phyloP scores from a whole-genome alignment of 768 basidiomycete genomes.

The Candolleomyces efflorescens region DNA sequence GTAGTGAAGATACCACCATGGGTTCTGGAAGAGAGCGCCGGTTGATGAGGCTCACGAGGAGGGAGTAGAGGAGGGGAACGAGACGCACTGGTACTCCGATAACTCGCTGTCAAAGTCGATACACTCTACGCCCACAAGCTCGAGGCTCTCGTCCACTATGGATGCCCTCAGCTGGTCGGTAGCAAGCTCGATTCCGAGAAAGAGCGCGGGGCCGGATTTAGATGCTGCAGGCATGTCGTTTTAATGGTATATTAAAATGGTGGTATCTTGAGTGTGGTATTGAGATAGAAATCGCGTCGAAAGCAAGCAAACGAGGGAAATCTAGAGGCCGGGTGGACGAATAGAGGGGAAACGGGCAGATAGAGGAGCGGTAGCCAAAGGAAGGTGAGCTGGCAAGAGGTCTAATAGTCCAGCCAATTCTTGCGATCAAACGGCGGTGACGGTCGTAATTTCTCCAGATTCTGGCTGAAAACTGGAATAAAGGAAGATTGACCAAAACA shows the following conservation, averaged over 20 bases:
- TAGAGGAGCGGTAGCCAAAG: conserved; percentile 8
- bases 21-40: conserved; percentile 44
- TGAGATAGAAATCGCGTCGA: conserved; percentile 8
- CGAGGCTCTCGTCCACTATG: conserved; percentile 78
- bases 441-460: not conserved
- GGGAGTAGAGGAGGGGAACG: conserved; percentile 7
- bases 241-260: conserved; percentile 27
- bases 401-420: not conserved
- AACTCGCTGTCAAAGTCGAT: conserved; percentile 82
- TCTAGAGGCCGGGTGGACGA: not conserved
- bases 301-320: not conserved
- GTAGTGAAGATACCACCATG: conserved; percentile 85
- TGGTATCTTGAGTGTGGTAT: conserved; percentile 26
- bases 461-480: not conserved
- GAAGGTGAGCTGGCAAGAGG: conserved; percentile 24
- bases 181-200: conserved; percentile 83
- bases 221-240: conserved; percentile 36
- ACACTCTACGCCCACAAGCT: conserved; percentile 76
- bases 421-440: not conserved
- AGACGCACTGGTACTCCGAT: conserved; percentile 74
- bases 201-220: conserved; percentile 50
- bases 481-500: not conserved
- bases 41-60: conserved; percentile 11
- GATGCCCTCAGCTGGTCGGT: conserved; percentile 82
- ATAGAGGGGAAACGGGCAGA: not conserved